Evolutionary conservation across 306 rosid species (phyloP), one percentile per base, ranked within the genome.

Genomic region (Cicer judaicum): DNA sequence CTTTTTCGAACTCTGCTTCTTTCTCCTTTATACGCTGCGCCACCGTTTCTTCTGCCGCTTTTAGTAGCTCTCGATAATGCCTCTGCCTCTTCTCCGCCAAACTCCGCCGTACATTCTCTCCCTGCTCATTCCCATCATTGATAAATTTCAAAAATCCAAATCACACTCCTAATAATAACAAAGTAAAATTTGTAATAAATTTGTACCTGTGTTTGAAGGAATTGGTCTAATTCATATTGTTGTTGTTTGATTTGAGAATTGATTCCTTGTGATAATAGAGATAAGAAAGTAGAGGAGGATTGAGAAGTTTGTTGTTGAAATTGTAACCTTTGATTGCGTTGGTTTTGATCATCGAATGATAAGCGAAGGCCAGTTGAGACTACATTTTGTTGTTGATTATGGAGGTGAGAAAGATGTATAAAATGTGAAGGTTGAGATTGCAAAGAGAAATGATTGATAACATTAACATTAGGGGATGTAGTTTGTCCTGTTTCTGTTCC

Each of bases 361-460:
- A 94, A 82, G 3, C 94, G 83, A 50, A 94, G 85, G 46, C 98
- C 98, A 7, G 98, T 94, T 63, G 97, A 91, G 71, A 94, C 97
- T 1, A 73, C 94, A 86, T 93, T 93, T 70, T 85, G 87, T 7
- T 83, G 91, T 5, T 87, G 91, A 53, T 74, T 72, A 40, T 93
- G 97, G 67, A 88, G 92, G 50, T 91, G 98, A 63, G 97, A 89
- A 64, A 91, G 89, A 36, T 91, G 86, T 67, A 87, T 77, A 21
- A 93, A 85, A 50, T 88, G 94, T 44, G 93, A 79, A 70, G 91
- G 78, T 24, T 88, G 92, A 1, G 91, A 68, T 77, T 87, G 96
- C 68, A 84, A 14, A 78, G 87, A 83, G 76, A 84, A 81, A 7
- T 84, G 89, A 80, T 84, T 84, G 2, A 62, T 64, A 24, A 82